Evolutionary conservation across 164 flowering plant genomes (phyloP).

Genomic region (Chloranthus sessilifolius): DNA sequence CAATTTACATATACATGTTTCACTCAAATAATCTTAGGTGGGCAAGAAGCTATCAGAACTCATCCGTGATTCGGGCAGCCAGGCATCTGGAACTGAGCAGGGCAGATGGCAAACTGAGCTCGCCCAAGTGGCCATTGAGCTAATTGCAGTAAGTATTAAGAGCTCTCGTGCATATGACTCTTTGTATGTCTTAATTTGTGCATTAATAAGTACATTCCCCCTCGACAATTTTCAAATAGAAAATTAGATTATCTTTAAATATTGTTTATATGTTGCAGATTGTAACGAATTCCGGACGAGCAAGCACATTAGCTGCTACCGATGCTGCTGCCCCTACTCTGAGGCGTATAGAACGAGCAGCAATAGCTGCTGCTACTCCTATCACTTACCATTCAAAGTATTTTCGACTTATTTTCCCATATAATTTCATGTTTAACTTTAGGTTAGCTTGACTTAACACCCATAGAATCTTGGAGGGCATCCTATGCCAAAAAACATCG

Average conservation of each 20-base stretch:
- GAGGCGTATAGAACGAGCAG: constrained; percentile 97
- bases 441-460: background rate
- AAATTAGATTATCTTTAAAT: background rate
- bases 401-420: background rate
- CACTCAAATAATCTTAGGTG: constrained; percentile 41
- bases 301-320: constrained; percentile 87
- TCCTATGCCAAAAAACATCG: too few relatives aligned
- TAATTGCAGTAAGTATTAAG: constrained; percentile 68
- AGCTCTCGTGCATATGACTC: background rate
- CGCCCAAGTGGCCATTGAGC: constrained; percentile 86
- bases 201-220: background rate
- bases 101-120: constrained; percentile 97
- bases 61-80: constrained; percentile 86
- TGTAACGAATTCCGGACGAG: constrained; percentile 96
- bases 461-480: too few relatives aligned
- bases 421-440: background rate
- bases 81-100: constrained; percentile 72
- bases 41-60: constrained; percentile 94
- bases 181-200: background rate
- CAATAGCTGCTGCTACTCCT: constrained; percentile 99
- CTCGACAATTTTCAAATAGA: background rate
- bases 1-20: too few relatives aligned
- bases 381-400: constrained; percentile 87
- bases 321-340: constrained; percentile 98
- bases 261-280: constrained; percentile 36